These are phyloP conservation scores for Colletotrichum horii DNA, from an alignment of 2,329 filamentous ascomycete genomes.

Conservation along the genomic window DNA sequence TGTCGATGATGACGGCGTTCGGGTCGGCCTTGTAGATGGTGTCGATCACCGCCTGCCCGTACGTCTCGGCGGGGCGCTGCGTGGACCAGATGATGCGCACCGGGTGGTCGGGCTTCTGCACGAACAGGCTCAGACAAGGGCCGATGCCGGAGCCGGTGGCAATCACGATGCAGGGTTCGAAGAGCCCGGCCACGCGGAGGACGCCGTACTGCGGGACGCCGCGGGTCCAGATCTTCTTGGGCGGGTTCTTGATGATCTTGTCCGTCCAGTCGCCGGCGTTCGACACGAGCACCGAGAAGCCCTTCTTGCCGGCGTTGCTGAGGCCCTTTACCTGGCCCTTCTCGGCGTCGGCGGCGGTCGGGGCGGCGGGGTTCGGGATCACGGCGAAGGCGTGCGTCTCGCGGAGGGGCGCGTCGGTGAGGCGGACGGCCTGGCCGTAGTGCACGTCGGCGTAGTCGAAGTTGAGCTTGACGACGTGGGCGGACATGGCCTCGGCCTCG, in stretches of 20 bases:
- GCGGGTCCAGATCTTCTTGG: constrained; percentile 69
- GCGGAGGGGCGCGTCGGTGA: constrained; percentile 66
- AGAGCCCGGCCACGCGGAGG: constrained; percentile 70
- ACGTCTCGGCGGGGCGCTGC: constrained; percentile 65
- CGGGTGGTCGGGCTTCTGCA: constrained; percentile 42
- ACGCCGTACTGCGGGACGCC: constrained; percentile 72
- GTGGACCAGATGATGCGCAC: constrained; percentile 74
- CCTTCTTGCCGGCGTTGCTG: constrained; percentile 44
- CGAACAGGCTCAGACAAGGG: constrained; percentile 64
- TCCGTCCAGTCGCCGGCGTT: constrained; percentile 79
- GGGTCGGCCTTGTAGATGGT: constrained; percentile 63
- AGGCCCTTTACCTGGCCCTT: constrained; percentile 12
- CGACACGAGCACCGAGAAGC: constrained; percentile 73
- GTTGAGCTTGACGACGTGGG: constrained; percentile 74
- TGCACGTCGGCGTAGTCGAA: constrained; percentile 68
- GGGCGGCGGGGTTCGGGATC: constrained; percentile 60
- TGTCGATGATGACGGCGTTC: constrained; percentile 72
- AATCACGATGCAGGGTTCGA: constrained; percentile 68
- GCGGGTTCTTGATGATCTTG: constrained; percentile 65
- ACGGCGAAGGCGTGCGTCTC: constrained; percentile 82
- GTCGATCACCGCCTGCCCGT: constrained; percentile 61
- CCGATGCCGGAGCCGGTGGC: constrained; percentile 78
- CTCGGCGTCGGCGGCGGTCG: constrained; percentile 7
- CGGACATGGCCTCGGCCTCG: constrained; percentile 69
- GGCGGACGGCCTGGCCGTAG: constrained; percentile 60